Conservation (phyloP, 768 basidiomycete species). For the Trametes meyenii region DNA sequence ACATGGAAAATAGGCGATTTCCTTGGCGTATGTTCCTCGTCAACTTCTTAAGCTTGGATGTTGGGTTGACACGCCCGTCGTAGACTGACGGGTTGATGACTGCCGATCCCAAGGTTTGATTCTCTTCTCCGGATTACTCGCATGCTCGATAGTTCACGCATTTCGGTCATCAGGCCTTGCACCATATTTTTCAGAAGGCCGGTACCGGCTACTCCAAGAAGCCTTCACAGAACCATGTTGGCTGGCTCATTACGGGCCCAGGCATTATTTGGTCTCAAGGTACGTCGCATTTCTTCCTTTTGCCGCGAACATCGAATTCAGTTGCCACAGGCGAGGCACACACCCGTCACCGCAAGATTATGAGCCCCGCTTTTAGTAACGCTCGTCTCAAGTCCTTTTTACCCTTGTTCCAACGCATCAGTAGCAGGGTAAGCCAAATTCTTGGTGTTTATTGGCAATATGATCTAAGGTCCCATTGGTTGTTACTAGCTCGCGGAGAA, state of each 20-base stretch:
- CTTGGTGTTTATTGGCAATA: no score
- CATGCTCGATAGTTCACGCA: not conserved
- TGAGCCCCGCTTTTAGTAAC: slow-evolving; percentile 25
- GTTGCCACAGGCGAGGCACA: slow-evolving; percentile 17
- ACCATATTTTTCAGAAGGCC: slow-evolving; percentile 31
- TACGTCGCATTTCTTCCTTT: not conserved
- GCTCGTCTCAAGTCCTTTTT: slow-evolving; percentile 25
- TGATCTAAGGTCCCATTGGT: not conserved
- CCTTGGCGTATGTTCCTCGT: slow-evolving; percentile 24
- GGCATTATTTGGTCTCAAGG: slow-evolving; percentile 5
- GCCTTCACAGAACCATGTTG: slow-evolving; percentile 2
- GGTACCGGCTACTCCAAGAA: slow-evolving; percentile 29
- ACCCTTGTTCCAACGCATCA: slow-evolving; percentile 23
- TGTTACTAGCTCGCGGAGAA: slow-evolving; percentile 24
- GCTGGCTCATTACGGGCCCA: slow-evolving; percentile 3
- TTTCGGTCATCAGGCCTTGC: slow-evolving; percentile 22
- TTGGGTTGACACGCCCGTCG: no score
- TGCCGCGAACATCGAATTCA: no score
- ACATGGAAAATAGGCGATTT: slow-evolving; percentile 18
- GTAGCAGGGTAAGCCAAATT: slow-evolving; percentile 16
- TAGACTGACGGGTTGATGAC: slow-evolving; percentile 15
- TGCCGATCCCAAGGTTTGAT: slow-evolving; percentile 15
- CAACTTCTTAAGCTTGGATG: not conserved
- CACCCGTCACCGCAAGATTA: slow-evolving; percentile 27
- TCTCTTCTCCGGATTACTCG: not conserved